Evolutionary conservation across 106 monocot species (phyloP).

Genomic region (Dioscorea dumetorum): DNA sequence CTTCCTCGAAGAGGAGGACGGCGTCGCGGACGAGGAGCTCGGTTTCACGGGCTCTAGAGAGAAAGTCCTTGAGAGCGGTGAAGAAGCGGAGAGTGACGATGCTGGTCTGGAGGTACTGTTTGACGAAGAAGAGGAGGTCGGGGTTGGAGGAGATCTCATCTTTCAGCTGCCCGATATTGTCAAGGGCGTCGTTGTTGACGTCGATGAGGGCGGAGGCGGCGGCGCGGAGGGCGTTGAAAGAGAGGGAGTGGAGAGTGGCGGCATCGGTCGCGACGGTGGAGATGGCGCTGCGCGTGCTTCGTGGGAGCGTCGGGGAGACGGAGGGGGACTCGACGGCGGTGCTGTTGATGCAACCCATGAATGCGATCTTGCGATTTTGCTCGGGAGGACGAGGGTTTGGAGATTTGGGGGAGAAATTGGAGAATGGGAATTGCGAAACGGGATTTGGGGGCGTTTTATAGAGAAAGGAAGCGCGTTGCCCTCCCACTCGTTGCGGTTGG

Average conservation of each 20-base stretch:
- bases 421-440: no score
- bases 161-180: slow-evolving; percentile 30
- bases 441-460: no score
- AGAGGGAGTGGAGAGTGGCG: slow-evolving; percentile 24
- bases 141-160: slow-evolving; percentile 38
- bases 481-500: no score
- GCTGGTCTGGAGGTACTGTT: slow-evolving; percentile 50
- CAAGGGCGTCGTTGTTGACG: slow-evolving; percentile 37
- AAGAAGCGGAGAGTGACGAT: slow-evolving; percentile 44
- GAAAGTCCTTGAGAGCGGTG: slow-evolving; percentile 35
- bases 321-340: slow-evolving; percentile 4
- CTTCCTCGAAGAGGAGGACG: slow-evolving; percentile 19
- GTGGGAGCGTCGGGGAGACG: slow-evolving; percentile 29
- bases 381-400: no score
- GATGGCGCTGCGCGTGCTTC: slow-evolving; percentile 25
- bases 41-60: slow-evolving; percentile 30
- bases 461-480: no score
- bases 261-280: slow-evolving; percentile 27
- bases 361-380: neutral
- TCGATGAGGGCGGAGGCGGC: slow-evolving; percentile 30
- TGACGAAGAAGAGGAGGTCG: slow-evolving; percentile 37
- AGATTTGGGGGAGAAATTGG: neutral
- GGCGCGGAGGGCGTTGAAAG: slow-evolving; percentile 34
- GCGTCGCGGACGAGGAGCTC: slow-evolving; percentile 28
- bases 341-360: neutral